Evolutionary conservation across 192 early-diverging fungal genomes (phyloP).

Genomic region (Lobosporangium transversale): DNA sequence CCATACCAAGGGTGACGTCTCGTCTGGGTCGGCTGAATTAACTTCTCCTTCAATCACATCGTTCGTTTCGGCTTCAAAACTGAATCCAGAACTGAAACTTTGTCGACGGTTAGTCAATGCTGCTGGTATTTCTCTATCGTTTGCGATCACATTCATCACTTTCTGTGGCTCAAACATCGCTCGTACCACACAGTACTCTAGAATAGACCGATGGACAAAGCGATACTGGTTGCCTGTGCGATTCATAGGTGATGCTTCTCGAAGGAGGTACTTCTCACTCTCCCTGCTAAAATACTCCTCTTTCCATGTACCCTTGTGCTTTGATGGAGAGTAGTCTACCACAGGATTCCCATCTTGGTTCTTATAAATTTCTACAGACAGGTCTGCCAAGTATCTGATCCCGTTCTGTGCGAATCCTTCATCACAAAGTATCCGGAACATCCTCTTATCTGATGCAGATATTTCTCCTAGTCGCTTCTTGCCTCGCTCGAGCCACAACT

Average conservation of each 20-base stretch:
- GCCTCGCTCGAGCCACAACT: neutral
- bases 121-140: too few species aligned
- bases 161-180: constrained; percentile 3
- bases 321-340: neutral
- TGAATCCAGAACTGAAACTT: too few species aligned
- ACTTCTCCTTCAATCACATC: neutral
- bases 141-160: neutral
- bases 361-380: neutral
- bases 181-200: constrained; percentile 6
- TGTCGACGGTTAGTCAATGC: neutral
- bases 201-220: constrained; percentile 7
- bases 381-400: neutral
- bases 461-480: neutral
- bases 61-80: too few species aligned
- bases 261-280: neutral
- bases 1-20: neutral
- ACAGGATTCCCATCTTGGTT: constrained; percentile 4
- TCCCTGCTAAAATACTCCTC: neutral
- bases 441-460: neutral
- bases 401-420: neutral
- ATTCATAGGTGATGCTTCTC: neutral
- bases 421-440: neutral
- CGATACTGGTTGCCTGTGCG: neutral
- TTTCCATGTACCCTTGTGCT: constrained; percentile 1
- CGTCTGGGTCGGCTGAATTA: neutral